Evolutionary conservation across 179 eudicot genomes (phyloP).

Genomic region (Spergularia azorica): DNA sequence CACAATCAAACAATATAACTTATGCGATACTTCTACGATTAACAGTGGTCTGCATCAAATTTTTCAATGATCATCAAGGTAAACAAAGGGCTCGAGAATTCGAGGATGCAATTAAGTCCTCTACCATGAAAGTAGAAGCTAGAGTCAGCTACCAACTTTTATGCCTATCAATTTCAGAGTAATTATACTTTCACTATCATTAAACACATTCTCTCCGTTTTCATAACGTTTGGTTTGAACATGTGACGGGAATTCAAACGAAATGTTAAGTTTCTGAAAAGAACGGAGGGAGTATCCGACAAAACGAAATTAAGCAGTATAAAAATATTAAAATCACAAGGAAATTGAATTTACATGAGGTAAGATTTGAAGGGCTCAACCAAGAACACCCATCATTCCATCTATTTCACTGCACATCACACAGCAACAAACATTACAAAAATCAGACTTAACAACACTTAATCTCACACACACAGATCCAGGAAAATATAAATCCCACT

Average conservation of each 20-base stretch:
- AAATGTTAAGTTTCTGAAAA: no score
- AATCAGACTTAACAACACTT: constrained; percentile 7
- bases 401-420: constrained; percentile 25
- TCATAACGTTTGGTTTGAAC: no score
- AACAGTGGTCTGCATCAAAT: not conserved
- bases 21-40: not conserved
- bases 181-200: constrained; percentile 5
- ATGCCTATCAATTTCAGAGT: not conserved
- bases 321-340: not conserved
- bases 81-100: no score
- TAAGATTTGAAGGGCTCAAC: constrained; percentile 22
- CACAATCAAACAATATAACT: not conserved
- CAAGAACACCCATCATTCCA: constrained; percentile 25
- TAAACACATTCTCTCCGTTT: not conserved
- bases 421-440: not conserved
- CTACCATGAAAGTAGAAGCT: constrained; percentile 6
- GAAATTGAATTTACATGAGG: constrained; percentile 15
- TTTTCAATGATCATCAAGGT: no score
- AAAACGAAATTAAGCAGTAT: constrained; percentile 2
- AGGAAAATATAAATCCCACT: not conserved
- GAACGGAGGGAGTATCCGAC: no score
- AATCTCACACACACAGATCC: constrained; percentile 20
- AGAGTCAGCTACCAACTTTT: constrained; percentile 13
- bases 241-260: no score
- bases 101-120: not conserved